These are phyloP conservation scores for Hanseniaspora osmophila DNA, from an alignment of 805 yeast genomes.

Conservation along the genomic window DNA sequence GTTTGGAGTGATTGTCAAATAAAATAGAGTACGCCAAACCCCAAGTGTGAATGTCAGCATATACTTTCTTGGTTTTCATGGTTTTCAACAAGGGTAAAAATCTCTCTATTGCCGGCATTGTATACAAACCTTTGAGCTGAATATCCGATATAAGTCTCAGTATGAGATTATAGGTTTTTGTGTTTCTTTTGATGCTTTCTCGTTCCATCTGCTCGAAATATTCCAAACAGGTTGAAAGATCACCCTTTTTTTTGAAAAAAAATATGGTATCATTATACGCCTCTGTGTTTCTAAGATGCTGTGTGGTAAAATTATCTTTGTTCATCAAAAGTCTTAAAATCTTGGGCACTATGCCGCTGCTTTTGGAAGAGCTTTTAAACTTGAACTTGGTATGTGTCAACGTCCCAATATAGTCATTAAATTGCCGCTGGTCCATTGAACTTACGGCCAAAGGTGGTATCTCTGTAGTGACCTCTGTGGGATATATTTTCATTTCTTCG, in stretches of 20 bases:
- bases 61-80: constrained; percentile 18
- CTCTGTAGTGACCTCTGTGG: constrained; percentile 17
- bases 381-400: constrained; percentile 27
- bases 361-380: constrained; percentile 23
- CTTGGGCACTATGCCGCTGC: constrained; percentile 26
- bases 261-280: constrained; percentile 27
- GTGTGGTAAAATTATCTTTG: constrained; percentile 23
- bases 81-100: constrained; percentile 18
- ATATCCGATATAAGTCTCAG: constrained; percentile 19
- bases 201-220: constrained; percentile 28
- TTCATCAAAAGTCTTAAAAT: constrained; percentile 27
- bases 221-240: constrained; percentile 28
- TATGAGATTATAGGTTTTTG: constrained; percentile 27
- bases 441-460: constrained; percentile 26
- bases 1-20: constrained; percentile 22
- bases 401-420: constrained; percentile 23
- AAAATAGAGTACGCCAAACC: constrained; percentile 21
- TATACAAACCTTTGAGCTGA: constrained; percentile 18
- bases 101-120: constrained; percentile 16
- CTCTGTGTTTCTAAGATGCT: constrained; percentile 18
- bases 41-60: constrained; percentile 28
- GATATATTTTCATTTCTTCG: constrained; percentile 3
- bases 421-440: constrained; percentile 11
- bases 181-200: constrained; percentile 22
- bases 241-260: constrained; percentile 25